These are phyloP conservation scores for Tylopilus subfusipes DNA, from an alignment of 768 basidiomycete genomes.

Conservation along the genomic window DNA sequence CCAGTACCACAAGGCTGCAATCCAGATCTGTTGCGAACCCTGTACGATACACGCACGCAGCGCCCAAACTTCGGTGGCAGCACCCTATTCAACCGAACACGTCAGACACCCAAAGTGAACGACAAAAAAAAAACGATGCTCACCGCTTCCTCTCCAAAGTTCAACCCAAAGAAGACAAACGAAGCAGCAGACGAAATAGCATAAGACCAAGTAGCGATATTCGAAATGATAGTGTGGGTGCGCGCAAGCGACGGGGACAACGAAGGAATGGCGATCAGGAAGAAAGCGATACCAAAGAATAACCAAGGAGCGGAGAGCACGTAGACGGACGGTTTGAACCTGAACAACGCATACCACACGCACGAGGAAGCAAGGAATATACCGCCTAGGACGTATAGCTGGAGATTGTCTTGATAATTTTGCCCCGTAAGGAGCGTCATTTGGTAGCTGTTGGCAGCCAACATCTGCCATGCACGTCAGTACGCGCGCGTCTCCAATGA, in stretches of 20 bases:
- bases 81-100: constrained; percentile 50
- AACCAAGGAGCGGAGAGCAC: constrained; percentile 86
- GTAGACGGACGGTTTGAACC: constrained; percentile 83
- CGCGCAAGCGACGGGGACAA: constrained; percentile 54
- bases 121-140: constrained; percentile 18
- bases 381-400: constrained; percentile 87
- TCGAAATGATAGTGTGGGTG: constrained; percentile 65
- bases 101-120: constrained; percentile 4
- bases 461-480: constrained; percentile 48
- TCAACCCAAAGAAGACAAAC: constrained; percentile 91
- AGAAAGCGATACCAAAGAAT: constrained; percentile 88
- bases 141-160: constrained; percentile 96
- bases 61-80: constrained; percentile 93
- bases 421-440: constrained; percentile 86
- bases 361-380: constrained; percentile 83
- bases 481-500: background rate
- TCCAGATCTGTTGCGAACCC: constrained; percentile 94
- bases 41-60: constrained; percentile 89
- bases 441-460: constrained; percentile 92
- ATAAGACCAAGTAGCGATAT: constrained; percentile 86
- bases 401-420: constrained; percentile 75
- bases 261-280: constrained; percentile 86
- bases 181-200: constrained; percentile 90
- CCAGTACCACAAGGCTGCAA: constrained; percentile 96
- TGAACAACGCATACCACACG: constrained; percentile 89